phyloP scores from a whole-genome alignment of 2,329 filamentous ascomycete species.

The Fusarium tjaetaba region DNA sequence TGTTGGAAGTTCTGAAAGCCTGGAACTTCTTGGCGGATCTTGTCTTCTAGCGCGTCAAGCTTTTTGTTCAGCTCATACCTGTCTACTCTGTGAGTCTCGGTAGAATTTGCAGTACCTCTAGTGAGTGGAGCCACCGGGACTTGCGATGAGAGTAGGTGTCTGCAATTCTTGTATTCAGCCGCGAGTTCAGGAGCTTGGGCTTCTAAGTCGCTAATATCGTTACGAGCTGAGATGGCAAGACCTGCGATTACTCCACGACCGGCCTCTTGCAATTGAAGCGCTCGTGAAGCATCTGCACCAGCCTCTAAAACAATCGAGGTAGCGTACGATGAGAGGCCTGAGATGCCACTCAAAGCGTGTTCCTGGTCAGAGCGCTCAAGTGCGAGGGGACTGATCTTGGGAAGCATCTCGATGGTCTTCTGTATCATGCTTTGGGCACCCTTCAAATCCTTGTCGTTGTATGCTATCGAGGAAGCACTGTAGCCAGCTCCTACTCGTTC shows the following conservation, averaged over 20 bases:
- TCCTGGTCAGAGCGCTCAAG: no score
- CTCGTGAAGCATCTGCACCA: rapidly evolving
- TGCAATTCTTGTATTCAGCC: background rate
- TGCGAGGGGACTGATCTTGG: no score
- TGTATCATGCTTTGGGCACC: no score
- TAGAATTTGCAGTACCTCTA: no score
- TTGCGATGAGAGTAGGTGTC: no score
- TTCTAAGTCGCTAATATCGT: background rate
- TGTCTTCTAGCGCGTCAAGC: background rate
- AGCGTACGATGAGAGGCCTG: background rate
- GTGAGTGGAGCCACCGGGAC: no score
- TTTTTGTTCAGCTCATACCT: background rate
- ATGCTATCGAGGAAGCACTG: no score
- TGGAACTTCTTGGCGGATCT: background rate
- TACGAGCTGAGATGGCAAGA: background rate
- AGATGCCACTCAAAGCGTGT: background rate
- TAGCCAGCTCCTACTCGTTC: no score
- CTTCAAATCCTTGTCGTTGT: no score
- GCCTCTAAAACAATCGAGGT: background rate
- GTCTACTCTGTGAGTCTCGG: no score
- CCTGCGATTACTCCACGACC: background rate
- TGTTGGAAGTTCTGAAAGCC: background rate
- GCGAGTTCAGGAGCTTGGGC: background rate
- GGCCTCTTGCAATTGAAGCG: background rate
- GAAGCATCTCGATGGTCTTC: no score